Evolutionary conservation across 139 green algal species (phyloP), one percentile per base, ranked within the genome.

Genomic region (Micractinium conductrix): DNA sequence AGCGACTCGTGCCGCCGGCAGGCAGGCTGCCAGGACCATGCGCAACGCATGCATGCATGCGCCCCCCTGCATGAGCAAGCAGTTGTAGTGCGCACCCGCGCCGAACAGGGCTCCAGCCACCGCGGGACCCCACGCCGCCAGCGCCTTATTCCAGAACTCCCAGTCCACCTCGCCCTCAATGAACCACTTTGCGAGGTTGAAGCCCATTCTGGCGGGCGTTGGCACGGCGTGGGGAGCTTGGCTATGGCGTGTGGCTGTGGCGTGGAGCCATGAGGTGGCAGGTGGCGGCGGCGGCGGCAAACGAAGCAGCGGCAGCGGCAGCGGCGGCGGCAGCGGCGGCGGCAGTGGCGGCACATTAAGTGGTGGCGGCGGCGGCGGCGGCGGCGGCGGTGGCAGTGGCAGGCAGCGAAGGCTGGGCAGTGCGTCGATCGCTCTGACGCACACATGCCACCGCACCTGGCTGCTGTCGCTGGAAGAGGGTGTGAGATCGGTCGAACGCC

Each of bases 91-190:
- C 69, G 6, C 68, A 86, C 86, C 88, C 38, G 84, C 79, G 9
- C 89, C 87, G 74, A 91, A 91, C 22, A 91, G 50, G 28, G 80
- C 84, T 21, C 89, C 89, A 17, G 89, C 79, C 21, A 91, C 4
- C 28, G 88, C 12, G 2, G 86, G 84, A 2, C 87, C 81, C 58
- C 83, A 87, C 5, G 74, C 38, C 17, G 37, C 33, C n/a, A 88
- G 76, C 48, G 76, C 60, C 35, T 43, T 33, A 12, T 71, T 26
- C 26, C 80, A 72, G 26, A 60, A 53, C 2, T 87, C 87, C 58
- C 87, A 91, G 74, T 92, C 86, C 38, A 92, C 74, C 22, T 92
- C 87, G 1, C 83, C 88, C 48, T 91, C 67, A 33, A 90, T 88
- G 38, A 88, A 88, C 82, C 74, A 85, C 30, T 82, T 62, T 10